Percentiles rank a stretch among this genome's conserved stretches.
phyloP scores from a whole-genome alignment of 1,284 basidiomycete genomes.

The Spongispora temasekensis region DNA sequence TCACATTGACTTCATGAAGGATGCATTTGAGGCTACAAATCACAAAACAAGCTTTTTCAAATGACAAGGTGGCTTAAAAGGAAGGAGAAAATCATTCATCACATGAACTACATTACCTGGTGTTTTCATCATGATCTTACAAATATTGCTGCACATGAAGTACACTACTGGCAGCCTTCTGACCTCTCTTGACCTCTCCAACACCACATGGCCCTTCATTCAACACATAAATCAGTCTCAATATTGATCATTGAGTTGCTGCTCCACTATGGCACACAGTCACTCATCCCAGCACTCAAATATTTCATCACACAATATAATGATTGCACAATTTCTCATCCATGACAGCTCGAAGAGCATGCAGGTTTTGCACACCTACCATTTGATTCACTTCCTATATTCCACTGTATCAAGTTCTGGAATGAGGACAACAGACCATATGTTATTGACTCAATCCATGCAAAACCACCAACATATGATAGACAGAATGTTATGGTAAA shows the following conservation, averaged over 20 bases:
- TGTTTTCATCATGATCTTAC: neutral
- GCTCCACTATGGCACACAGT: neutral
- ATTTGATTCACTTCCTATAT: neutral
- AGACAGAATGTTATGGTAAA: neutral
- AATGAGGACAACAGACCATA: neutral
- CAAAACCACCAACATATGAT: neutral
- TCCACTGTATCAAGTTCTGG: neutral
- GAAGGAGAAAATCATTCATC: neutral
- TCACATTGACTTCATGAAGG: no score
- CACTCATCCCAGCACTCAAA: neutral
- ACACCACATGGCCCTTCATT: neutral
- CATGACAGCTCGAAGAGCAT: neutral
- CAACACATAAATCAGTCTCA: neutral
- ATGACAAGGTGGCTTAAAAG: neutral
- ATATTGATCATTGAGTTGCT: no score
- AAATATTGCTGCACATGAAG: neutral
- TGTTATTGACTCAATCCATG: neutral
- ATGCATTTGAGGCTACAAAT: neutral
- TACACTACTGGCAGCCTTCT: neutral
- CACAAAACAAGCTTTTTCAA: neutral
- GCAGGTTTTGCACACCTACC: neutral
- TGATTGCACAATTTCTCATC: neutral
- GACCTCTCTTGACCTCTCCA: neutral
- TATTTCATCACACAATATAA: neutral
- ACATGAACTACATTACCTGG: neutral